Conservation (phyloP, 2,329 filamentous ascomycete genomes). For the Fusarium papillatum region DNA sequence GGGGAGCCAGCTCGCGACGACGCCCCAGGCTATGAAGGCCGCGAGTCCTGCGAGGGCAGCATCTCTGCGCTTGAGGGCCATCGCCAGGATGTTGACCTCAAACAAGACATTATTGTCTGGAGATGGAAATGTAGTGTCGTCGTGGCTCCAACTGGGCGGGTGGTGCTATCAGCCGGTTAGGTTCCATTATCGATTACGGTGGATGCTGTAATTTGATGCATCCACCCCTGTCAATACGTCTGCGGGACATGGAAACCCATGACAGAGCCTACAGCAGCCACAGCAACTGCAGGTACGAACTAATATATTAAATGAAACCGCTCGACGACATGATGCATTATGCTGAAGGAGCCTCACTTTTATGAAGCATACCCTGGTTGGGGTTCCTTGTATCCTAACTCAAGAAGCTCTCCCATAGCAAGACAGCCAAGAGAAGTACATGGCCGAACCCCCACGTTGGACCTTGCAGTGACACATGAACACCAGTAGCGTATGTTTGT, state of each 20-base stretch:
- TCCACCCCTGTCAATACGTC: conserved; percentile 34
- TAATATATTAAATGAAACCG: background rate
- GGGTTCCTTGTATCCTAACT: background rate
- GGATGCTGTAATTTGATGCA: conserved; percentile 41
- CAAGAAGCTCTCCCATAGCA: background rate
- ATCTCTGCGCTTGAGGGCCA: conserved; percentile 83
- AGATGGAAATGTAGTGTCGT: conserved; percentile 36
- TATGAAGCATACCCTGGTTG: background rate
- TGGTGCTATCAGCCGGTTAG: conserved; percentile 38
- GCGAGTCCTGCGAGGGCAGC: conserved; percentile 76
- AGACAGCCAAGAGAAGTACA: background rate
- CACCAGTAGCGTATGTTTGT: background rate
- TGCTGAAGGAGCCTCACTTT: background rate
- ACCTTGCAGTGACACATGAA: background rate
- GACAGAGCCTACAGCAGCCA: conserved; percentile 18
- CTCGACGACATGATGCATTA: background rate
- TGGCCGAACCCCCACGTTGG: background rate
- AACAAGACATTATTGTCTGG: conserved; percentile 49
- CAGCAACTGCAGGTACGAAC: conserved; percentile 22
- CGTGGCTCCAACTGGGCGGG: conserved; percentile 32
- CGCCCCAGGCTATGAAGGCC: conserved; percentile 89
- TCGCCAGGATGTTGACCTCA: conserved; percentile 53
- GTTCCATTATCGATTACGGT: conserved; percentile 39
- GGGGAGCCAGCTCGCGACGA: conserved; percentile 86
- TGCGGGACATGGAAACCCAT: conserved; percentile 34